Conservation (phyloP, 1,139 yeast species). For the Yamadazyma membranifaciens region DNA sequence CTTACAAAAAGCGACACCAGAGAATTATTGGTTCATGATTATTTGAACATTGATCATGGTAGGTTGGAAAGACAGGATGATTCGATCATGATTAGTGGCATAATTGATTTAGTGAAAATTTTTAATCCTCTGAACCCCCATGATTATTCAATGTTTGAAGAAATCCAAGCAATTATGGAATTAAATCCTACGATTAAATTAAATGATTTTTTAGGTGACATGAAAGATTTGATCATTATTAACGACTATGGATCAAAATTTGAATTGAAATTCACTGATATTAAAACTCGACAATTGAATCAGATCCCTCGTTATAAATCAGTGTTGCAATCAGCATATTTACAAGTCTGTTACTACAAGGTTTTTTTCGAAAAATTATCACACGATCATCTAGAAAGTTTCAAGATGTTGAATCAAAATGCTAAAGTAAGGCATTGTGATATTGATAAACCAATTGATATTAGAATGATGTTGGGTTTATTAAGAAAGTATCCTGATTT, state of each 20-base stretch:
- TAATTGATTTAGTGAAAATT: constrained; percentile 51
- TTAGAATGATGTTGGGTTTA: constrained; percentile 33
- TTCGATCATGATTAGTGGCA: constrained; percentile 55
- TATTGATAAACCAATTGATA: constrained; percentile 48
- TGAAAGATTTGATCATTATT: constrained; percentile 17
- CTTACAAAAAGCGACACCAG: constrained; percentile 52
- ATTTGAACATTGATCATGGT: constrained; percentile 31
- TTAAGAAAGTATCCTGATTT: constrained; percentile 34
- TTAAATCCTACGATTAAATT: constrained; percentile 20
- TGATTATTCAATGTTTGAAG: constrained; percentile 24
- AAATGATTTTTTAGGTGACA: constrained; percentile 18
- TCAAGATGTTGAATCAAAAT: constrained; percentile 41
- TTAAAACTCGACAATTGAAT: constrained; percentile 52
- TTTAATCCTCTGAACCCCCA: constrained; percentile 14
- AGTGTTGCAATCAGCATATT: constrained; percentile 47
- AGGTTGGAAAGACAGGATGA: constrained; percentile 20
- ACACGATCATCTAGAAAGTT: constrained; percentile 21
- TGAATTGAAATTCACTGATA: constrained; percentile 45
- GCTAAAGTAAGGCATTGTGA: constrained; percentile 44
- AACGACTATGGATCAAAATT: constrained; percentile 14
- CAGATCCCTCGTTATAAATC: constrained; percentile 45
- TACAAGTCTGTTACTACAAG: constrained; percentile 59
- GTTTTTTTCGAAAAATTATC: constrained; percentile 39
- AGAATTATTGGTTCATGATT: constrained; percentile 59
- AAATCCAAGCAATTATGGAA: constrained; percentile 18